A percentile compares a stretch with the other conserved stretches of the same genome.
Conservation (phyloP, 805 yeast genomes). For the Wickerhamiella galacta region DNA sequence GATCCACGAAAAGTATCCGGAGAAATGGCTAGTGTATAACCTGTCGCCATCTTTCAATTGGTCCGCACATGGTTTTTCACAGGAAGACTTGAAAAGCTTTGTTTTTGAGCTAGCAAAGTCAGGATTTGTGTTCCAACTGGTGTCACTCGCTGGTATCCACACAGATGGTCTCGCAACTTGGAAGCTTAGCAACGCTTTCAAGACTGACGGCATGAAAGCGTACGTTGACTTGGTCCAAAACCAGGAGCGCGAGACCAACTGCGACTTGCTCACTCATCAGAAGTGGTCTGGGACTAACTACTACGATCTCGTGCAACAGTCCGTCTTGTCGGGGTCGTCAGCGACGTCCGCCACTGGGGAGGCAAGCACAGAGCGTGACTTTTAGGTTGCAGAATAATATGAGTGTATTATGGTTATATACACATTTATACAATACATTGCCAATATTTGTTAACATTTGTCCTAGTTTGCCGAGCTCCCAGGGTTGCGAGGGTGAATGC, state of each 20-base stretch:
- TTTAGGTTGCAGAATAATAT: too few relatives aligned
- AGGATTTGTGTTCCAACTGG: slow-evolving; percentile 43
- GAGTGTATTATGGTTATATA: too few relatives aligned
- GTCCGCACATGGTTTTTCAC: slow-evolving; percentile 38
- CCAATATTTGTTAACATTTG: too few relatives aligned
- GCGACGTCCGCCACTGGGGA: slow-evolving; percentile 29
- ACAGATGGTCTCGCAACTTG: slow-evolving; percentile 35
- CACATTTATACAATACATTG: too few relatives aligned
- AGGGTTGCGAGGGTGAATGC: too few relatives aligned
- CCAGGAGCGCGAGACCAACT: slow-evolving; percentile 28
- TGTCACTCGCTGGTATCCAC: slow-evolving; percentile 46
- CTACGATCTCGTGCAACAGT: slow-evolving; percentile 28
- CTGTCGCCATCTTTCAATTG: slow-evolving; percentile 47
- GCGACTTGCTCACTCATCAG: slow-evolving; percentile 44
- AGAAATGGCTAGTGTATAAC: slow-evolving; percentile 42
- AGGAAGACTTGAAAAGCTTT: slow-evolving; percentile 30
- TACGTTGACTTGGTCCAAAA: slow-evolving; percentile 37
- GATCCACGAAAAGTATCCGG: slow-evolving; percentile 33
- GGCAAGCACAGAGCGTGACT: slow-evolving; percentile 26
- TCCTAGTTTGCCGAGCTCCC: too few relatives aligned
- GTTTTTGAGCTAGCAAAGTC: slow-evolving; percentile 37
- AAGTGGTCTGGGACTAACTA: slow-evolving; percentile 49
- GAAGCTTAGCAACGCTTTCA: slow-evolving; percentile 33
- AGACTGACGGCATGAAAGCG: slow-evolving; percentile 40
- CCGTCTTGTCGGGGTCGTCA: slow-evolving; percentile 30